Evolutionary conservation across 164 flowering plant species (phyloP).

Genomic region (Piper betle): DNA sequence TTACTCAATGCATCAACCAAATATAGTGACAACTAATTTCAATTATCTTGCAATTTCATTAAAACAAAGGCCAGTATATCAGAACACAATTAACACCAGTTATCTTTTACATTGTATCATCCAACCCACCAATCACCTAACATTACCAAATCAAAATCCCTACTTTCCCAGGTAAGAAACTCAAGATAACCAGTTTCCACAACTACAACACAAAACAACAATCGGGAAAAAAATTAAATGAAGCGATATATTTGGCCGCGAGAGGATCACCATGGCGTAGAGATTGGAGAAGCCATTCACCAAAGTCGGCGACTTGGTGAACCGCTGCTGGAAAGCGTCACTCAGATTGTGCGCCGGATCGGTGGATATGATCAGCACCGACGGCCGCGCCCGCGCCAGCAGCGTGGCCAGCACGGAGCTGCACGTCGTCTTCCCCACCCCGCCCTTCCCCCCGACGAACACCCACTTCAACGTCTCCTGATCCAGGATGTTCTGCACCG

Average conservation of each 20-base stretch:
- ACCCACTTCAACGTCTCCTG: conserved; percentile 88
- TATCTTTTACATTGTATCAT: too few relatives aligned
- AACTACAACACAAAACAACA: too few relatives aligned
- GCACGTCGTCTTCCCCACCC: conserved; percentile 94
- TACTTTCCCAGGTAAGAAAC: too few relatives aligned
- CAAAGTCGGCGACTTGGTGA: conserved; percentile 74
- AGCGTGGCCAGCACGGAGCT: conserved; percentile 74
- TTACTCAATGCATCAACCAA: too few relatives aligned
- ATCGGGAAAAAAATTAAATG: too few relatives aligned
- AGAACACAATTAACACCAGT: too few relatives aligned
- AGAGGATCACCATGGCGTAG: conserved; percentile 62
- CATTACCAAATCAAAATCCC: too few relatives aligned
- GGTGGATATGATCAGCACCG: conserved; percentile 85
- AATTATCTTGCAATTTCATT: too few relatives aligned
- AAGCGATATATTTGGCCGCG: not conserved
- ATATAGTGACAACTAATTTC: too few relatives aligned
- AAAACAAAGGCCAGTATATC: too few relatives aligned
- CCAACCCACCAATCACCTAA: too few relatives aligned
- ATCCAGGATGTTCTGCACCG: conserved; percentile 62
- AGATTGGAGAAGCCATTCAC: conserved; percentile 84
- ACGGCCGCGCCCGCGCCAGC: conserved; percentile 48
- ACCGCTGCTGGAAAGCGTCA: conserved; percentile 83
- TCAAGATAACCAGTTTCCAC: not conserved
- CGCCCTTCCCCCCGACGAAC: conserved; percentile 96
- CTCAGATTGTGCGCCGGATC: conserved; percentile 98